phyloP scores from a whole-genome alignment of 2,329 filamentous ascomycete species.

The Mycosphaerella sp. region DNA sequence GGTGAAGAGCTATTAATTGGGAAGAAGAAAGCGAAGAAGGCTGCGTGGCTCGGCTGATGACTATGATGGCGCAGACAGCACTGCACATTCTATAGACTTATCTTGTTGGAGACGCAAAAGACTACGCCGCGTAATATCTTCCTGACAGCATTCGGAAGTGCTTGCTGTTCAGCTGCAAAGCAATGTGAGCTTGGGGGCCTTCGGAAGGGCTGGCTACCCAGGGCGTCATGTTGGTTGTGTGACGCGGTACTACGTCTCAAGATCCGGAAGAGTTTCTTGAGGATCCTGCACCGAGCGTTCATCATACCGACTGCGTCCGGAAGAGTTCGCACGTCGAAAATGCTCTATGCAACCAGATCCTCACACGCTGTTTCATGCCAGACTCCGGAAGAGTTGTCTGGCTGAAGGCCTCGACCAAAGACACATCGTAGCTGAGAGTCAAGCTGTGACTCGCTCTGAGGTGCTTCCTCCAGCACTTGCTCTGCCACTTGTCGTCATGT shows the following conservation, averaged over 20 bases:
- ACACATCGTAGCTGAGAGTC: neutral
- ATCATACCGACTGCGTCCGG: constrained; percentile 10
- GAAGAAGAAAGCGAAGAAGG: neutral
- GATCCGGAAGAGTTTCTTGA: constrained; percentile 8
- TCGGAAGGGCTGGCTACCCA: neutral
- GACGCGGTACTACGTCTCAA: neutral
- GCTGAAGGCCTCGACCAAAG: neutral
- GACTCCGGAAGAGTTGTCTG: neutral
- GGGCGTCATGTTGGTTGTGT: neutral
- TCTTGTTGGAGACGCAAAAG: neutral
- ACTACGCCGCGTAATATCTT: neutral
- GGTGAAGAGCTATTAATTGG: constrained; percentile 1
- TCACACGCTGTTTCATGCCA: neutral
- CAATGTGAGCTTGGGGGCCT: neutral
- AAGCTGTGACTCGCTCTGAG: neutral
- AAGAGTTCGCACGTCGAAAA: constrained; percentile 14
- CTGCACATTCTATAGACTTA: constrained; percentile 5
- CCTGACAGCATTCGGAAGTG: constrained; percentile 12
- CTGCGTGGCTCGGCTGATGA: neutral
- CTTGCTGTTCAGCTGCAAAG: constrained; percentile 3
- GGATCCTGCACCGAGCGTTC: neutral
- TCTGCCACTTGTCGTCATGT: neutral
- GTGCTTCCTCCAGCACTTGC: neutral
- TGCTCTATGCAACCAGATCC: neutral
- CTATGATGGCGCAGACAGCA: constrained; percentile 3